phyloP scores from a whole-genome alignment of 2,329 filamentous ascomycete species.

The Xylaria digitata region DNA sequence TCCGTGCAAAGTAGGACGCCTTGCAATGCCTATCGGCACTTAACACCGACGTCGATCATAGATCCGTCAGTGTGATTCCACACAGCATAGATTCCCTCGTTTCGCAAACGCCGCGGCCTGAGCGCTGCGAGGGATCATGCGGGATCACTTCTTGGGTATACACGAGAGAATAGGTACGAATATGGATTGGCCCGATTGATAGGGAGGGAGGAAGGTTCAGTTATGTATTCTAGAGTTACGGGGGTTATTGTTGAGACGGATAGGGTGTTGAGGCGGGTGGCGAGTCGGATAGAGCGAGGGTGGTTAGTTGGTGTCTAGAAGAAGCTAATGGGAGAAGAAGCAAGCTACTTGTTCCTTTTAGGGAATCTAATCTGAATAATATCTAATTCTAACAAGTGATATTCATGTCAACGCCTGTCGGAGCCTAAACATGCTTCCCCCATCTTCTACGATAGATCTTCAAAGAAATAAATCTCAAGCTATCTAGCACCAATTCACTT shows the following conservation, averaged over 20 bases:
- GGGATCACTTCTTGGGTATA: not conserved
- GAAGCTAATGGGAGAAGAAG: no score
- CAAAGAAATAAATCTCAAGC: not conserved
- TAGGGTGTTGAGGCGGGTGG: no score
- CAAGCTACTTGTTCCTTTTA: no score
- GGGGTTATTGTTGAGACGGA: no score
- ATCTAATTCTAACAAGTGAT: not conserved
- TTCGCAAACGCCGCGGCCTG: constrained; percentile 31
- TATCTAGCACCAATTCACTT: not conserved
- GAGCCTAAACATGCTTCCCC: not conserved
- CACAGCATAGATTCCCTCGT: constrained; percentile 1
- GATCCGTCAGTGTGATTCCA: no score
- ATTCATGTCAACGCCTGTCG: not conserved
- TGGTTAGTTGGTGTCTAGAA: no score
- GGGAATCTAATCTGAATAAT: not conserved
- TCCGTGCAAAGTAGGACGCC: not conserved
- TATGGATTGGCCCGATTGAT: no score
- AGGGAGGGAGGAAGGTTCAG: no score
- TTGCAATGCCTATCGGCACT: not conserved
- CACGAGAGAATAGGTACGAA: not conserved
- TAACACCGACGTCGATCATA: not conserved
- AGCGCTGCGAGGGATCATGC: constrained; percentile 9
- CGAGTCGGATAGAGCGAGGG: no score
- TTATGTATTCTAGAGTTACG: no score
- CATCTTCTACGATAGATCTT: not conserved